phyloP scores from a whole-genome alignment of 2,329 filamentous ascomycete species.

The Scedosporium aurantiacum region DNA sequence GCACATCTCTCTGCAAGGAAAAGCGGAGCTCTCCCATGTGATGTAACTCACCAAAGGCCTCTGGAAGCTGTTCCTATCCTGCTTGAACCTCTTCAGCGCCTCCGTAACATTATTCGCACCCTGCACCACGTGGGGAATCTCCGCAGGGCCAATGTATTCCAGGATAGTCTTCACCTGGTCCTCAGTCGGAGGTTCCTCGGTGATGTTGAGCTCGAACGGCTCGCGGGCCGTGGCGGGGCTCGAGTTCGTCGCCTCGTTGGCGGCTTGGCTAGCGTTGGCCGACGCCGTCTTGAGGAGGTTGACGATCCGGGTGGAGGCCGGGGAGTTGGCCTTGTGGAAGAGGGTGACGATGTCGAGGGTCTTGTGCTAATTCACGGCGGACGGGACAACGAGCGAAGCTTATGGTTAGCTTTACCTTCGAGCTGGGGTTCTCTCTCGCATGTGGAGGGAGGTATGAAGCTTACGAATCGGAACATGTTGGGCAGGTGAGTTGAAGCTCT shows the following conservation, averaged over 20 bases:
- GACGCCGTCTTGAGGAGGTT: conserved; percentile 73
- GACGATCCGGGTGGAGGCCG: conserved; percentile 61
- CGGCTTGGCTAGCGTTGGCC: conserved; percentile 52
- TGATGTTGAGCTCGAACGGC: conserved; percentile 80
- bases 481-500: not conserved
- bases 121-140: conserved; percentile 52
- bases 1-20: not conserved
- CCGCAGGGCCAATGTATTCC: conserved; percentile 61
- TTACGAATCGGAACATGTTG: conserved; percentile 38
- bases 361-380: conserved; percentile 46
- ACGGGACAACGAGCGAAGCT: not conserved
- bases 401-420: not conserved
- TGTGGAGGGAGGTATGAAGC: conserved; percentile 8
- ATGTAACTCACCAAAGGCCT: conserved; percentile 58
- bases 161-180: conserved; percentile 78
- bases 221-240: conserved; percentile 27
- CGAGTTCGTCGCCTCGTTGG: conserved; percentile 16
- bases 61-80: conserved; percentile 57
- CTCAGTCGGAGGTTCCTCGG: conserved; percentile 65
- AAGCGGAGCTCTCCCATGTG: not conserved
- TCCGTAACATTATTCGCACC: conserved; percentile 66
- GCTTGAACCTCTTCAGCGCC: conserved; percentile 68
- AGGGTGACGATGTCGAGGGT: conserved; percentile 85
- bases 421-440: not conserved
- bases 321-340: conserved; percentile 75